These are phyloP conservation scores for Aspergillus quadrilineatus DNA, from an alignment of 2,329 filamentous ascomycete species.

Conservation along the genomic window DNA sequence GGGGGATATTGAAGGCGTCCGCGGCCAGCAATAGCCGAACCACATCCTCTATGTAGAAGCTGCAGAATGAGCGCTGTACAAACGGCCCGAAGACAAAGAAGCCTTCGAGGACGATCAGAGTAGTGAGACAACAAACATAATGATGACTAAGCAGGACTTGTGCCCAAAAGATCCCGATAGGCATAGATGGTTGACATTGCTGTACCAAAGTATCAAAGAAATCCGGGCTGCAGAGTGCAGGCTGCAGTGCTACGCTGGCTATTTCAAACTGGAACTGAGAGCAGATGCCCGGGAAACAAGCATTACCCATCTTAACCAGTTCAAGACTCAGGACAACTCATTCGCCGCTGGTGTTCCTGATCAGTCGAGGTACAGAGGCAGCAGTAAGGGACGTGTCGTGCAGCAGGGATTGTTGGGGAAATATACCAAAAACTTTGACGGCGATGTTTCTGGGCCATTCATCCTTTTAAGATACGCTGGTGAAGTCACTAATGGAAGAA, in stretches of 20 bases:
- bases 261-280: constrained; percentile 6
- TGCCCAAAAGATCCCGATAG: neutral
- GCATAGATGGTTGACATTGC: neutral
- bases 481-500: no score
- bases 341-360: neutral
- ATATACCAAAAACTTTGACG: neutral
- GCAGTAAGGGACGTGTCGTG: neutral
- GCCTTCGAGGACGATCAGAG: neutral
- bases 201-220: constrained; percentile 1
- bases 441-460: neutral
- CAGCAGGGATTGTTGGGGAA: neutral
- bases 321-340: neutral
- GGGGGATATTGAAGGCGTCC: neutral
- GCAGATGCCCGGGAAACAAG: neutral
- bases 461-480: no score
- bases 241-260: constrained; percentile 16
- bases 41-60: neutral
- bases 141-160: neutral
- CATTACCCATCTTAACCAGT: neutral
- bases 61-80: neutral
- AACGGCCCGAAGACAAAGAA: neutral
- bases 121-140: neutral
- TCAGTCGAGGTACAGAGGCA: neutral
- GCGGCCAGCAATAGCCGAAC: neutral
- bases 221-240: constrained; percentile 4